Conservation (phyloP, 257 asterid species). For the Jasminum sambac region DNA sequence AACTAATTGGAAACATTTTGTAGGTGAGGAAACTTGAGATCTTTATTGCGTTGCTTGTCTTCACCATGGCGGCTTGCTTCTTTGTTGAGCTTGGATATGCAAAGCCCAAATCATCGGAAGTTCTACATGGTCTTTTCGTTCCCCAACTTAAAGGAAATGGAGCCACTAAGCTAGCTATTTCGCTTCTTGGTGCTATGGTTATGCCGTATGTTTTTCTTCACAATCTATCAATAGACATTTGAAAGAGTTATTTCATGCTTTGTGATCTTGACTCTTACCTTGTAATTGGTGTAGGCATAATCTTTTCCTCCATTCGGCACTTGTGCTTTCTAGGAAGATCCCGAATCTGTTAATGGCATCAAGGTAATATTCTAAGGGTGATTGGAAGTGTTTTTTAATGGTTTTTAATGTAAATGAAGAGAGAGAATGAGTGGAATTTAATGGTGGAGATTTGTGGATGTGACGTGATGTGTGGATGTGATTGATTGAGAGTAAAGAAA, state of each 20-base stretch:
- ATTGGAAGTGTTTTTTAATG: too few relatives aligned
- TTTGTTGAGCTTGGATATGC: slow-evolving; percentile 83
- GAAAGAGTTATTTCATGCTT: not conserved
- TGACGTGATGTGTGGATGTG: too few relatives aligned
- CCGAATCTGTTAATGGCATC: slow-evolving; percentile 78
- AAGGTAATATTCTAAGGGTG: slow-evolving; percentile 63
- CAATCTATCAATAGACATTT: not conserved
- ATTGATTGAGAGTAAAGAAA: too few relatives aligned
- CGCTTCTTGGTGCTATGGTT: slow-evolving; percentile 97
- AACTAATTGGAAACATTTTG: slow-evolving; percentile 19
- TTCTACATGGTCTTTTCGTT: slow-evolving; percentile 76
- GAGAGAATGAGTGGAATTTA: too few relatives aligned
- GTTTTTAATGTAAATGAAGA: too few relatives aligned
- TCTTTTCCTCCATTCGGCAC: slow-evolving; percentile 95
- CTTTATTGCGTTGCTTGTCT: slow-evolving; percentile 76
- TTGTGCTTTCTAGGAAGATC: slow-evolving; percentile 90
- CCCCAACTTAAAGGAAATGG: slow-evolving; percentile 88
- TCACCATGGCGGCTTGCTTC: slow-evolving; percentile 79
- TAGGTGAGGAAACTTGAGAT: slow-evolving; percentile 95
- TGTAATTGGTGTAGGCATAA: slow-evolving; percentile 66
- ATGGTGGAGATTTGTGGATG: too few relatives aligned
- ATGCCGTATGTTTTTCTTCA: slow-evolving; percentile 75
- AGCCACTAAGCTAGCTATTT: slow-evolving; percentile 86
- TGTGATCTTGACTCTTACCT: too few relatives aligned
- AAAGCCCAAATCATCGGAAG: slow-evolving; percentile 69